A percentile compares a stretch with the other conserved stretches of the same genome.
Conservation (phyloP, 257 asterid species). For the Nicotiana paniculata region DNA sequence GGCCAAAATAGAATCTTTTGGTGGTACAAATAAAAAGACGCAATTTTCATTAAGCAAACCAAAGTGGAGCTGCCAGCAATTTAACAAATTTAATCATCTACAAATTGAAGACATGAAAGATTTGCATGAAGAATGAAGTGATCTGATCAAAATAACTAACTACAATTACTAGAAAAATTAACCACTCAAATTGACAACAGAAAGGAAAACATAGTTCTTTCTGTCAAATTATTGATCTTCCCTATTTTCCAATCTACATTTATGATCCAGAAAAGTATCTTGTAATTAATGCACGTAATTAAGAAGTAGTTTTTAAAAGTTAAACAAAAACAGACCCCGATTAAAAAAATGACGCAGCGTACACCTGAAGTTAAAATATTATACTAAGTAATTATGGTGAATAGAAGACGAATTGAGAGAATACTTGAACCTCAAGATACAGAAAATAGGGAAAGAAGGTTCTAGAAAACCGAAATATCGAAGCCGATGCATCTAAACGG, state of each 20-base stretch:
- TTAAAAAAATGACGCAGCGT: neutral
- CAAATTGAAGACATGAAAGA: neutral
- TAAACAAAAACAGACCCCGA: neutral
- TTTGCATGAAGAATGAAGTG: neutral
- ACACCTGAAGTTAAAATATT: neutral
- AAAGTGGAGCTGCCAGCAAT: neutral
- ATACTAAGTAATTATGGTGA: neutral
- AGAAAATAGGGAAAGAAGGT: neutral
- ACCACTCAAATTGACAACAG: neutral
- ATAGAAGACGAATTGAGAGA: neutral
- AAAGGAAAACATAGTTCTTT: neutral
- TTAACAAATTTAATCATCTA: too few relatives aligned
- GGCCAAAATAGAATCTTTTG: neutral
- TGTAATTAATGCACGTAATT: neutral
- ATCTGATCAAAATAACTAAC: neutral
- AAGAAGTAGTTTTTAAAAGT: neutral
- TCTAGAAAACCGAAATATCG: neutral
- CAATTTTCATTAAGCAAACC: neutral
- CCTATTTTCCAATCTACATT: neutral
- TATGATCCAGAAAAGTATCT: neutral
- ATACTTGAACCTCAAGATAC: neutral
- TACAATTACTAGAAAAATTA: neutral
- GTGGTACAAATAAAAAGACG: neutral
- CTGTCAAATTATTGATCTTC: neutral
- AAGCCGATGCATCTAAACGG: neutral